Evolutionary conservation across 2,329 filamentous ascomycete genomes (phyloP).

Genomic region (Colletotrichum sansevieriae): DNA sequence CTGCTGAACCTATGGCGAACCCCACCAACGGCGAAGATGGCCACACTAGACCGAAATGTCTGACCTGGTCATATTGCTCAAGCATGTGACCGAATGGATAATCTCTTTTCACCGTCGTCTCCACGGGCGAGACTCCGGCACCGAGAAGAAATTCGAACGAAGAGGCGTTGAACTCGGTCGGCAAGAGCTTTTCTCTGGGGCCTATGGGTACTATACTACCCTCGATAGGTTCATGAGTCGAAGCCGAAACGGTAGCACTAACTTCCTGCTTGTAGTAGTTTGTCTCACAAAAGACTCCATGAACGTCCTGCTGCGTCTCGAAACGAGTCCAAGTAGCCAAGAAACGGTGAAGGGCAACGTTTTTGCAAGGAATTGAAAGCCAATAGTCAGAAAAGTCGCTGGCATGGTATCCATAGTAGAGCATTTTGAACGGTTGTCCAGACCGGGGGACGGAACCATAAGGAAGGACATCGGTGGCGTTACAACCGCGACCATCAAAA

Average conservation of each 20-base stretch:
- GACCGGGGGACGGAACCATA: not conserved
- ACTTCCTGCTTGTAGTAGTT: constrained; percentile 62
- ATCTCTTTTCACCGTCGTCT: constrained; percentile 41
- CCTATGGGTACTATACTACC: constrained; percentile 28
- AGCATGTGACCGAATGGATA: constrained; percentile 44
- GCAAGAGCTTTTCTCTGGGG: constrained; percentile 33
- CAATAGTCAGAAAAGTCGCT: constrained; percentile 48
- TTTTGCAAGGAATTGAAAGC: constrained; percentile 51
- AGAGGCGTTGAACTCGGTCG: constrained; percentile 50
- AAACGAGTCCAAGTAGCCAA: constrained; percentile 46
- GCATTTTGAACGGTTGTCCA: constrained; percentile 46
- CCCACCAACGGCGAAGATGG: constrained; percentile 52
- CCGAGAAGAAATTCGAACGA: constrained; percentile 52
- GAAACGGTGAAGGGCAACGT: constrained; percentile 54
- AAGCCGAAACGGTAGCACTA: constrained; percentile 51
- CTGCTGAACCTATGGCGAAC: constrained; percentile 47
- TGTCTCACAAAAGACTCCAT: constrained; percentile 58
- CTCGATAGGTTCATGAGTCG: constrained; percentile 27
- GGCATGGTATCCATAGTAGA: constrained; percentile 59
- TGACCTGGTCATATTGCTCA: constrained; percentile 45
- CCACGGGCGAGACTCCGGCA: constrained; percentile 44
- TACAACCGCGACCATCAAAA: constrained; percentile 55
- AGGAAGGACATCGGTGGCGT: constrained; percentile 43
- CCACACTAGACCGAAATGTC: constrained; percentile 10
- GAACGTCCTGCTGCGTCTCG: constrained; percentile 44